phyloP scores from a whole-genome alignment of 1,284 basidiomycete genomes.

The Ustilago esculenta region DNA sequence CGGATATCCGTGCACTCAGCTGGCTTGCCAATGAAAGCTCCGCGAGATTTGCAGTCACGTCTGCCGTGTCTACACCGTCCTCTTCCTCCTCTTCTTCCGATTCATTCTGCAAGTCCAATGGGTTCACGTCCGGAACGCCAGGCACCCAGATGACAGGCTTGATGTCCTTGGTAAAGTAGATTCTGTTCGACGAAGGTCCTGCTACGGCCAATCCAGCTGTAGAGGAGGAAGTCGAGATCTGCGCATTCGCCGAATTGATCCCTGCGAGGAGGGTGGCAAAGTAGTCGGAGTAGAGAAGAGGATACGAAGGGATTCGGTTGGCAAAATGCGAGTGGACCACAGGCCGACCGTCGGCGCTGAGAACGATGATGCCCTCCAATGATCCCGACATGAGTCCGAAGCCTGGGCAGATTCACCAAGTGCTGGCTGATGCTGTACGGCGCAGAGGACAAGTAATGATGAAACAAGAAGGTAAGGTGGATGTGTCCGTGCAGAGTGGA shows the following conservation, averaged over 20 bases:
- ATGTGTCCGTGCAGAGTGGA: conserved; percentile 10
- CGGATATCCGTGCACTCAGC: conserved; percentile 33
- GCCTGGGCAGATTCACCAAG: background rate
- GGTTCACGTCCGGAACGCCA: conserved; percentile 45
- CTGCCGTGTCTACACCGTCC: conserved; percentile 18
- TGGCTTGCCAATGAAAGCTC: conserved; percentile 45
- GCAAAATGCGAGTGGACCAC: conserved; percentile 92
- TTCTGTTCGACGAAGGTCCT: conserved; percentile 23
- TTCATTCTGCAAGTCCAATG: conserved; percentile 25
- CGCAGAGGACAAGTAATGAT: no score
- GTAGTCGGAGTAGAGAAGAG: conserved; percentile 85
- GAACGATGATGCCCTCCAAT: conserved; percentile 87
- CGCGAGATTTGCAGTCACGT: conserved; percentile 18
- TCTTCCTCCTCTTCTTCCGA: conserved; percentile 24
- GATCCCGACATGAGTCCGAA: conserved; percentile 19
- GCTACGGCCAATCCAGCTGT: background rate
- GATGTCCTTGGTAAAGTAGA: conserved; percentile 48
- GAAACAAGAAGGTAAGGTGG: background rate
- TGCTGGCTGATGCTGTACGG: no score
- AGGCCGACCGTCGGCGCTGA: conserved; percentile 83
- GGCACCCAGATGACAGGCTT: conserved; percentile 53
- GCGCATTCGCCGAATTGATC: conserved; percentile 42
- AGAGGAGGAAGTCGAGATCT: conserved; percentile 12
- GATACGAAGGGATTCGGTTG: conserved; percentile 79
- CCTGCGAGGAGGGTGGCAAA: conserved; percentile 75